Evolutionary conservation across 2,329 filamentous ascomycete species (phyloP).

Genomic region (Eutypa lata): DNA sequence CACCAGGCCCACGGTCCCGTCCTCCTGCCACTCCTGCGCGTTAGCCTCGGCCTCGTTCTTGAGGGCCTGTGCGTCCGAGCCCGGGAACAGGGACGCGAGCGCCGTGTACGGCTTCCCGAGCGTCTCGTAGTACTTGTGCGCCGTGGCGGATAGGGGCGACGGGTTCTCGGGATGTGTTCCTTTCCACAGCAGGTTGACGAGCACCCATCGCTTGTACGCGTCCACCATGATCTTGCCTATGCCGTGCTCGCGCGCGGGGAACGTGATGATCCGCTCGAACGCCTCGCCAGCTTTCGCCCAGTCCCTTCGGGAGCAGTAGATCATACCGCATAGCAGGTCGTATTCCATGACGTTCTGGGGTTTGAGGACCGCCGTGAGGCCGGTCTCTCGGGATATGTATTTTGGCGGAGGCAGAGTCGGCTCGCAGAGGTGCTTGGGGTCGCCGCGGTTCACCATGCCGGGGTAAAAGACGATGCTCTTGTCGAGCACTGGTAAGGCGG

Average conservation of each 20-base stretch:
- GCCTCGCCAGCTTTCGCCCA: conserved; percentile 63
- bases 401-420: conserved; percentile 40
- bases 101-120: conserved; percentile 68
- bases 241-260: conserved; percentile 60
- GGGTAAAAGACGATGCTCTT: conserved; percentile 66
- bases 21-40: conserved; percentile 58
- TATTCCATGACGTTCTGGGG: conserved; percentile 61
- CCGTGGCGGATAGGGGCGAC: conserved; percentile 45
- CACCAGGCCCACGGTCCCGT: conserved; percentile 72
- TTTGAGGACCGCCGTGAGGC: conserved; percentile 54
- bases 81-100: conserved; percentile 67
- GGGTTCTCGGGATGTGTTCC: conserved; percentile 59
- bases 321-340: conserved; percentile 61
- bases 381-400: conserved; percentile 59
- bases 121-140: conserved; percentile 44
- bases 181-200: conserved; percentile 69
- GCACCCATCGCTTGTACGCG: conserved; percentile 86
- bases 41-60: conserved; percentile 62
- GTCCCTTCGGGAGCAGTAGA: conserved; percentile 57
- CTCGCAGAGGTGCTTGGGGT: conserved; percentile 43
- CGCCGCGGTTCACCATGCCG: conserved; percentile 35
- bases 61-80: conserved; percentile 51
- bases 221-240: conserved; percentile 79
- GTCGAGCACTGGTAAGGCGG: conserved; percentile 60
- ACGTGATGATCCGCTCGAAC: conserved; percentile 63